These are phyloP conservation scores for Fraxinus angustifolia DNA, from an alignment of 305 asterid genomes.

Conservation along the genomic window DNA sequence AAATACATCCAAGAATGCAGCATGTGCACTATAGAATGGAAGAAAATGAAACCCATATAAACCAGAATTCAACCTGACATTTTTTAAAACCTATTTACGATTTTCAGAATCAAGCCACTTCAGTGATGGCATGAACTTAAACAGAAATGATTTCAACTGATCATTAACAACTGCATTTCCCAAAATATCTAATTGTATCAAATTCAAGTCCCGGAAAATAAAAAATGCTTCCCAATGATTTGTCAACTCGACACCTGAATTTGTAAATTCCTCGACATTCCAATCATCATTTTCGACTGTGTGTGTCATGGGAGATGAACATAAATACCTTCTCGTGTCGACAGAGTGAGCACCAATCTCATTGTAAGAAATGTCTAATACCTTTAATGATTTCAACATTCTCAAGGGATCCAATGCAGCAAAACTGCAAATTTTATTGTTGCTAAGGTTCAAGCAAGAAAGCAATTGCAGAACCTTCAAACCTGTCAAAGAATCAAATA, in stretches of 20 bases:
- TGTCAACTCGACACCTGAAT: slow-evolving; percentile 26
- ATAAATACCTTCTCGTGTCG: slow-evolving; percentile 76
- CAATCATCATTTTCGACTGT: slow-evolving; percentile 41
- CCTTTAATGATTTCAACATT: slow-evolving; percentile 53
- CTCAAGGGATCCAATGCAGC: slow-evolving; percentile 71
- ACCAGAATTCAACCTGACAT: background rate
- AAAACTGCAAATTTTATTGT: slow-evolving; percentile 67
- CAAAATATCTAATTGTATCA: slow-evolving; percentile 61
- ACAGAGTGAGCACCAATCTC: slow-evolving; percentile 84
- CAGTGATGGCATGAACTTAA: slow-evolving; percentile 56
- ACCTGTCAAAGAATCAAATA: slow-evolving; percentile 41
- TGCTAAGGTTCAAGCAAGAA: slow-evolving; percentile 64
- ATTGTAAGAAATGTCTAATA: slow-evolving; percentile 64
- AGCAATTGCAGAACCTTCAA: slow-evolving; percentile 88
- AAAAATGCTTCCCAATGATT: slow-evolving; percentile 62
- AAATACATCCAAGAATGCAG: background rate
- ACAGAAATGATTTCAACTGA: slow-evolving; percentile 43
- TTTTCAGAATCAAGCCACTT: slow-evolving; percentile 76
- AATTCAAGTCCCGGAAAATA: slow-evolving; percentile 56
- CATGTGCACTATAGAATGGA: background rate
- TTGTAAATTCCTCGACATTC: slow-evolving; percentile 30
- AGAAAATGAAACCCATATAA: background rate
- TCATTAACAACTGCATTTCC: slow-evolving; percentile 60
- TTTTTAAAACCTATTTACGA: slow-evolving; percentile 22
- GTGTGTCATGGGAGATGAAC: slow-evolving; percentile 70